Conservation (phyloP, 2,329 filamentous ascomycete species). For the Aspergillus quadrilineatus region DNA sequence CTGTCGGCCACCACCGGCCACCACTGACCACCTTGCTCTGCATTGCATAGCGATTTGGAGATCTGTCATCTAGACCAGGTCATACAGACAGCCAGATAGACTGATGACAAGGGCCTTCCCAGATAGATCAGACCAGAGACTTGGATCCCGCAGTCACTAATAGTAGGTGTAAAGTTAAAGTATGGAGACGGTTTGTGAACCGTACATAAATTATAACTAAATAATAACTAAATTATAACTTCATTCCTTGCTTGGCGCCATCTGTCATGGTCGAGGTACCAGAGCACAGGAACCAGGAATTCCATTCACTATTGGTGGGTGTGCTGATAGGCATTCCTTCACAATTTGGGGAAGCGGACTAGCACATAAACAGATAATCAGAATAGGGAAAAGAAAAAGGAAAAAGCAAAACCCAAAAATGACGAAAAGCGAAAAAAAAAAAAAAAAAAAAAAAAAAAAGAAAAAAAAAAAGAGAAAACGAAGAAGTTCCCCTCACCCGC, state of each 20-base stretch:
- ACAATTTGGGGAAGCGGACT: neutral
- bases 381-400: neutral
- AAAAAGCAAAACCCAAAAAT: neutral
- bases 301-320: neutral
- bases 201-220: neutral
- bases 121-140: neutral
- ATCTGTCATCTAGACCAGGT: neutral
- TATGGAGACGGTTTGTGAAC: constrained; percentile 1
- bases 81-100: neutral
- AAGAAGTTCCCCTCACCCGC: neutral
- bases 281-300: constrained; percentile 21
- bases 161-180: constrained; percentile 4
- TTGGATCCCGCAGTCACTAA: neutral
- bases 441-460: neutral
- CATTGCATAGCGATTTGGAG: neutral
- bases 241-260: constrained; percentile 22
- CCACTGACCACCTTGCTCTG: neutral
- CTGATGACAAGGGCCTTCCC: neutral
- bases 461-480: neutral
- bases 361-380: too few species aligned
- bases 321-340: constrained; percentile 7
- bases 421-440: neutral
- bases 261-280: constrained; percentile 24
- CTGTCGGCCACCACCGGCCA: constrained; percentile 4
- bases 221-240: too few species aligned